These are phyloP conservation scores for Zymoseptoria ardabiliae DNA, from an alignment of 2,329 filamentous ascomycete species.

Conservation along the genomic window DNA sequence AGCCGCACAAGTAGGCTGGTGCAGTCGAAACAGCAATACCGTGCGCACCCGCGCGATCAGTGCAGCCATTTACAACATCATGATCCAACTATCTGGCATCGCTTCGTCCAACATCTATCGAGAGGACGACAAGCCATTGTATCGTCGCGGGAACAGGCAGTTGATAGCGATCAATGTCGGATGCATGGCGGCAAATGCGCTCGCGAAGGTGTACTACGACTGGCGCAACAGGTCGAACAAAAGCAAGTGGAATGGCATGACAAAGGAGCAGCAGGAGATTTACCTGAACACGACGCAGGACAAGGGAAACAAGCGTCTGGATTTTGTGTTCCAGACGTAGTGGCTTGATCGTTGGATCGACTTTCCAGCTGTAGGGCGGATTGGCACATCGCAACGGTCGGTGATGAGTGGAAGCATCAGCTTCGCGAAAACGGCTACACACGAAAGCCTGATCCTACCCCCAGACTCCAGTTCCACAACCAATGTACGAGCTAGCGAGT, in stretches of 20 bases:
- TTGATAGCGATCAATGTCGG: conserved; percentile 45
- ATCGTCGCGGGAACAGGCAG: conserved; percentile 48
- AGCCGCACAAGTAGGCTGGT: conserved; percentile 54
- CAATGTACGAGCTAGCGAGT: too few species aligned
- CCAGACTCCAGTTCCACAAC: too few species aligned
- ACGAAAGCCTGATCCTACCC: too few species aligned
- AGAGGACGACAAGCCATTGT: conserved; percentile 48
- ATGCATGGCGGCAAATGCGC: conserved; percentile 45
- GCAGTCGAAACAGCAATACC: conserved; percentile 55
- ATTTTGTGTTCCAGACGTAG: conserved; percentile 21
- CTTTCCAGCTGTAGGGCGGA: too few species aligned
- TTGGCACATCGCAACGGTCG: too few species aligned
- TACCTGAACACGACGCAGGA: conserved; percentile 41
- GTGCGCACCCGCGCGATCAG: conserved; percentile 57
- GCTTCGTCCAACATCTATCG: conserved; percentile 43
- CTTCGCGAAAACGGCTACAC: too few species aligned
- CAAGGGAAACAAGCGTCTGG: conserved; percentile 35
- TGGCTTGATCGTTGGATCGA: too few species aligned
- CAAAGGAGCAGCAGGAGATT: conserved; percentile 39
- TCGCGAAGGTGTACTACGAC: conserved; percentile 49
- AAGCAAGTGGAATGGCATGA: conserved; percentile 43
- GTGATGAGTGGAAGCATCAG: too few species aligned
- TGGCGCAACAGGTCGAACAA: conserved; percentile 40
- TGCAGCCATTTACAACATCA: conserved; percentile 54
- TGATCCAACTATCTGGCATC: conserved; percentile 35